phyloP scores from a whole-genome alignment of 1,139 yeast species.

The Geotrichum armillariae region DNA sequence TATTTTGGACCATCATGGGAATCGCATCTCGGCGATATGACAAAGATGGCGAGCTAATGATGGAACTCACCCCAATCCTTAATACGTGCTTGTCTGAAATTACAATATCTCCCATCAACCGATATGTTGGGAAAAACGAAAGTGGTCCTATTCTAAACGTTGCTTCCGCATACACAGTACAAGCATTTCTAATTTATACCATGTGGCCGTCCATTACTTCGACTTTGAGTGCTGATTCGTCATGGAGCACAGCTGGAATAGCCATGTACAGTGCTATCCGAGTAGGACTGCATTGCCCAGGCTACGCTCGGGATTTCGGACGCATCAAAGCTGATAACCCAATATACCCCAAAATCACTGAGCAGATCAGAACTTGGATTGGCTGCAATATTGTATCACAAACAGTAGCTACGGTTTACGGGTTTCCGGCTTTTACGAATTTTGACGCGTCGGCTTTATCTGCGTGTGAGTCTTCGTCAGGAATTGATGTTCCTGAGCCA shows the following conservation, averaged over 20 bases:
- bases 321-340: constrained; percentile 40
- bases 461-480: constrained; percentile 46
- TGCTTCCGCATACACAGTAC: constrained; percentile 92
- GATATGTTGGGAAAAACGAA: constrained; percentile 61
- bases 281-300: constrained; percentile 84
- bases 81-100: constrained; percentile 81
- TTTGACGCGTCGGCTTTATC: constrained; percentile 73
- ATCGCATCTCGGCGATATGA: constrained; percentile 68
- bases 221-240: constrained; percentile 89
- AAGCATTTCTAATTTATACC: constrained; percentile 83
- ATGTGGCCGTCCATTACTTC: constrained; percentile 97
- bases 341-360: constrained; percentile 52
- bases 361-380: constrained; percentile 90
- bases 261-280: constrained; percentile 91
- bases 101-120: constrained; percentile 84
- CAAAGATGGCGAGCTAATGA: constrained; percentile 46
- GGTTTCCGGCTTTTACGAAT: constrained; percentile 89
- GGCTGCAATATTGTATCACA: constrained; percentile 88
- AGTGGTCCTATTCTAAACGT: constrained; percentile 76
- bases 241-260: constrained; percentile 92
- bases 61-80: constrained; percentile 62
- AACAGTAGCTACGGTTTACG: constrained; percentile 86
- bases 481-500: constrained; percentile 54
- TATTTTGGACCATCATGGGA: constrained; percentile 92
- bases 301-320: constrained; percentile 55